Evolutionary conservation across 441 rosid genomes (phyloP).

Genomic region (Melastoma candidum): DNA sequence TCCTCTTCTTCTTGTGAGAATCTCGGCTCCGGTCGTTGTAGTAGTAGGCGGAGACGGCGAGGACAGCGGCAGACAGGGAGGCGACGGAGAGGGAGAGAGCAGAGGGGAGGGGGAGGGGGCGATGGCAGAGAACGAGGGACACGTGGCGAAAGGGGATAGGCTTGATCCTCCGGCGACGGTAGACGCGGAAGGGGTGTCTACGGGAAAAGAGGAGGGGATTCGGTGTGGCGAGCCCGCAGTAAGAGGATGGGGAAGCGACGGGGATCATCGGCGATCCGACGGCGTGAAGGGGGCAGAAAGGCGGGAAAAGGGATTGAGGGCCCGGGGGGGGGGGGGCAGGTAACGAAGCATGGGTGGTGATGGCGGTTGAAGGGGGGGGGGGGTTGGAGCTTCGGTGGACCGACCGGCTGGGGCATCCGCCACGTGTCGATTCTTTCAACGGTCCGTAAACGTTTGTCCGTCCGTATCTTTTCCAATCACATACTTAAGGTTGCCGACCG

Average conservation of each 20-base stretch:
- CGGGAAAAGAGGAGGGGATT: no score
- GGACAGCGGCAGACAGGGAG: conserved; percentile 32
- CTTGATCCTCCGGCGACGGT: neutral
- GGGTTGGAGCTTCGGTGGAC: conserved; percentile 5
- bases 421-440: neutral
- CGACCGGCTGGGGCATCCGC: conserved; percentile 1
- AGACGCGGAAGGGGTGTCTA: neutral
- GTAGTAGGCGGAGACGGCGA: conserved; percentile 15
- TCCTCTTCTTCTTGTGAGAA: neutral
- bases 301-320: no score
- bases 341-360: no score
- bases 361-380: neutral
- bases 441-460: neutral
- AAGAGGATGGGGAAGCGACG: no score
- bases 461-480: no score
- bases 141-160: neutral
- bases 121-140: neutral
- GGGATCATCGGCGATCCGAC: no score
- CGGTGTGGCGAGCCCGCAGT: no score
- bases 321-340: no score
- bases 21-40: conserved; percentile 6
- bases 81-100: neutral
- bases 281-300: no score
- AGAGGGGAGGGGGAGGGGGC: neutral
- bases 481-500: no score